Evolutionary conservation across 805 yeast genomes (phyloP).

Genomic region (Metschnikowia gruessii): DNA sequence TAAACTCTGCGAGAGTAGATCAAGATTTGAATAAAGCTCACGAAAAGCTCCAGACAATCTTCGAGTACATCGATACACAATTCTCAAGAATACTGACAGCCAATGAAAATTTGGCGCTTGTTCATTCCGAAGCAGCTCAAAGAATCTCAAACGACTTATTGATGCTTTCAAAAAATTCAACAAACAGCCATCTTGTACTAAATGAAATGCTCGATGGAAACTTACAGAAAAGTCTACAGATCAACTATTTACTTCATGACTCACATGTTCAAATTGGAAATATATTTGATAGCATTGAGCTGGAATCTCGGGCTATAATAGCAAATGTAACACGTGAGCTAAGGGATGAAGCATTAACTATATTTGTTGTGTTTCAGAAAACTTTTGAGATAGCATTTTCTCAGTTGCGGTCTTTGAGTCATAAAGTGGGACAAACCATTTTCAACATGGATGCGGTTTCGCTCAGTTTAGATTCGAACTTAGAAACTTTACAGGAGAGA

Average conservation of each 20-base stretch:
- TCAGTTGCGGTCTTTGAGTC: conserved; percentile 4
- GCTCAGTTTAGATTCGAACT: conserved; percentile 4
- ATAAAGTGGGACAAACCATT: conserved; percentile 5
- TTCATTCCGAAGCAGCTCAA: conserved; percentile 2
- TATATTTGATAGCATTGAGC: conserved; percentile 2
- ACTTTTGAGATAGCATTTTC: conserved; percentile 3
- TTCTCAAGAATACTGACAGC: conserved; percentile 1
- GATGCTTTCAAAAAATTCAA: background rate
- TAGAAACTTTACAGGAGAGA: conserved; percentile 4
- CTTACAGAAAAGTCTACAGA: conserved; percentile 1
- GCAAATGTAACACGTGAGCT: conserved; percentile 8
- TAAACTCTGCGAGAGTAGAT: conserved; percentile 2
- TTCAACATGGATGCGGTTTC: conserved; percentile 10
- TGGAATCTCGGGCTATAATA: conserved; percentile 3
- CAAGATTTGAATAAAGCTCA: conserved; percentile 1
- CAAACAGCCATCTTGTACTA: conserved; percentile 4
- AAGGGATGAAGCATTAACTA: conserved; percentile 7
- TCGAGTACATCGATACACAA: conserved; percentile 4
- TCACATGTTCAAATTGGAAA: conserved; percentile 4
- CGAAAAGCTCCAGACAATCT: conserved; percentile 2
- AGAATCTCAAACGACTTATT: conserved; percentile 4
- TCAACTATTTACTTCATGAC: conserved; percentile 6
- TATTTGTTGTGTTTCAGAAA: conserved; percentile 8
- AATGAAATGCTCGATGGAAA: conserved; percentile 5
- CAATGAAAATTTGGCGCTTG: conserved; percentile 2